A percentile compares a stretch with the other conserved stretches of the same genome.
Conservation (phyloP, 176 grass and related monocot genomes). For the Oryza glumipatula region DNA sequence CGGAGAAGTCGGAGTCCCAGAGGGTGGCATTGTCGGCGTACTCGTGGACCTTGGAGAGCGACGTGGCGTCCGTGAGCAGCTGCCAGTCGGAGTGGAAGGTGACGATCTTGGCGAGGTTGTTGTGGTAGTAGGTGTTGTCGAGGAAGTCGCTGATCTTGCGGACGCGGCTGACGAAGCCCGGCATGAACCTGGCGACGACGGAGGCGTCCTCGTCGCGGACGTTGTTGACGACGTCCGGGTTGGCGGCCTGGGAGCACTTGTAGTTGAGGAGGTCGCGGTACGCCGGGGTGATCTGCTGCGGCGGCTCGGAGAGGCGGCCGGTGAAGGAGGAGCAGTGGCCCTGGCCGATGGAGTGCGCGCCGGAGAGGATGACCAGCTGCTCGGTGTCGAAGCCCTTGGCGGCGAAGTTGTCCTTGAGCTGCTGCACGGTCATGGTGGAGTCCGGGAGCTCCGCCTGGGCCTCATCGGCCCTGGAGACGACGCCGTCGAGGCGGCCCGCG, state of each 20-base stretch:
- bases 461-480: constrained; percentile 44
- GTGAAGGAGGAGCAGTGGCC: constrained; percentile 60
- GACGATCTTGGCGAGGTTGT: constrained; percentile 46
- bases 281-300: constrained; percentile 35
- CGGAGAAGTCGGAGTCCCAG: constrained; percentile 54
- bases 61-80: constrained; percentile 29
- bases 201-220: constrained; percentile 31
- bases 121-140: constrained; percentile 53
- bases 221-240: constrained; percentile 26
- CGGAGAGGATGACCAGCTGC: constrained; percentile 69
- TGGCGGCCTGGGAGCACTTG: constrained; percentile 35
- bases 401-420: constrained; percentile 45
- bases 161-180: constrained; percentile 42
- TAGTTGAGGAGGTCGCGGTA: constrained; percentile 42
- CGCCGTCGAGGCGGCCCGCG: constrained; percentile 67
- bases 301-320: constrained; percentile 42
- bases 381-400: constrained; percentile 55
- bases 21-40: constrained; percentile 40
- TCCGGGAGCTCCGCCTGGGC: constrained; percentile 58
- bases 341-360: constrained; percentile 72
- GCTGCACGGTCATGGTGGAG: constrained; percentile 28
- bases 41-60: constrained; percentile 36
- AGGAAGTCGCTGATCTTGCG: constrained; percentile 38
- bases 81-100: constrained; percentile 60
- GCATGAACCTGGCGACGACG: constrained; percentile 21